phyloP scores from a whole-genome alignment of 1,284 basidiomycete genomes.

The Inonotus hispidus region DNA sequence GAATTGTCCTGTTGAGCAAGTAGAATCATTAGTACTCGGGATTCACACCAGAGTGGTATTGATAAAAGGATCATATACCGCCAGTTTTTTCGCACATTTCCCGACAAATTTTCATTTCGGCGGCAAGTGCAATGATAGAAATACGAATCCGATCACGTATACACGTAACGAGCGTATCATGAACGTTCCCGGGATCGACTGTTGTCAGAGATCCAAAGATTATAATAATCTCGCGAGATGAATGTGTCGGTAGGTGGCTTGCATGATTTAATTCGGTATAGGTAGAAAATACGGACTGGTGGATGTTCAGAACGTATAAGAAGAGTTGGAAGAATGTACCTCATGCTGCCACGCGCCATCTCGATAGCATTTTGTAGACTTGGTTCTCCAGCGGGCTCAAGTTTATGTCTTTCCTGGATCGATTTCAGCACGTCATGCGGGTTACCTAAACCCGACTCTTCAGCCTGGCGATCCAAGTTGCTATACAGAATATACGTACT shows the following conservation, averaged over 20 bases:
- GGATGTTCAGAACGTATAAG: not conserved
- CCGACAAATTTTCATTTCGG: slow-evolving; percentile 97
- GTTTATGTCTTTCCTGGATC: slow-evolving; percentile 80
- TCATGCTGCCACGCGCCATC: slow-evolving; percentile 90
- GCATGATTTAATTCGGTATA: not conserved
- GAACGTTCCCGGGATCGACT: slow-evolving; percentile 95
- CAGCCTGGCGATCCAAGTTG: not conserved
- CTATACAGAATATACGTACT: slow-evolving; percentile 42
- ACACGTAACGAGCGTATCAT: slow-evolving; percentile 83
- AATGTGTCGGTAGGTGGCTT: slow-evolving; percentile 92
- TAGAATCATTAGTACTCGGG: not conserved
- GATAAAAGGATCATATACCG: slow-evolving; percentile 45
- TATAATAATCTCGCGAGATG: slow-evolving; percentile 90
- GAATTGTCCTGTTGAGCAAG: slow-evolving; percentile 62
- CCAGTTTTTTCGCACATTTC: slow-evolving; percentile 87
- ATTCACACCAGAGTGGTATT: not conserved
- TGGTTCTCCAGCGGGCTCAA: slow-evolving; percentile 90
- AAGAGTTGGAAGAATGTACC: slow-evolving; percentile 38
- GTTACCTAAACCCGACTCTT: slow-evolving; percentile 58
- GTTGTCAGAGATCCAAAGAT: slow-evolving; percentile 95
- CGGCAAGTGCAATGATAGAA: slow-evolving; percentile 87
- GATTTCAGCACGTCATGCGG: slow-evolving; percentile 88
- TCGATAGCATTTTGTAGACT: slow-evolving; percentile 95
- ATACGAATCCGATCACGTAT: slow-evolving; percentile 83
- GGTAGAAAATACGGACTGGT: not conserved